phyloP scores from a whole-genome alignment of 768 basidiomycete species.

The Ramaria sp. region DNA sequence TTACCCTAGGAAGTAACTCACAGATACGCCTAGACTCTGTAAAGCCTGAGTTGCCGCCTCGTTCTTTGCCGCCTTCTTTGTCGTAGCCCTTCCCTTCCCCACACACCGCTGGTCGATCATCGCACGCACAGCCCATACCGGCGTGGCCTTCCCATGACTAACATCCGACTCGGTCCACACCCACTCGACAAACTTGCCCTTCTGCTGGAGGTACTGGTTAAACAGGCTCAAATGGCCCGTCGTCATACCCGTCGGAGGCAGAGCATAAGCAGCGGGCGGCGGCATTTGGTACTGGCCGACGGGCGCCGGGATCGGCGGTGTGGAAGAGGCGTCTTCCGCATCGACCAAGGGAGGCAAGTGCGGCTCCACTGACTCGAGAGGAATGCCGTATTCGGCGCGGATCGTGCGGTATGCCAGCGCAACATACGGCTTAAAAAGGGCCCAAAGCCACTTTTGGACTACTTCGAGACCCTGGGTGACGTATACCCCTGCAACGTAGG shows the following conservation, averaged over 20 bases:
- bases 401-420: constrained; percentile 50
- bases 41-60: constrained; percentile 74
- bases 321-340: background rate
- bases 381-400: constrained; percentile 55
- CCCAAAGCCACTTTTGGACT: constrained; percentile 47
- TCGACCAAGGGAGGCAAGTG: constrained; percentile 22
- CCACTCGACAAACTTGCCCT: constrained; percentile 55
- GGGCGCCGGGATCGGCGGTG: too few species aligned
- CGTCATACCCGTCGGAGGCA: constrained; percentile 16
- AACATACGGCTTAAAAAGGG: constrained; percentile 55
- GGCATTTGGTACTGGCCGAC: constrained; percentile 7
- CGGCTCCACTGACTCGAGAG: background rate
- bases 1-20: constrained; percentile 26
- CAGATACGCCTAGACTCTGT: constrained; percentile 42
- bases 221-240: constrained; percentile 68
- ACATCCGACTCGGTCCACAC: constrained; percentile 39
- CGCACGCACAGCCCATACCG: constrained; percentile 62
- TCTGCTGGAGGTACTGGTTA: constrained; percentile 64
- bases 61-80: constrained; percentile 71
- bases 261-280: constrained; percentile 17
- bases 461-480: constrained; percentile 52
- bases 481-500: constrained; percentile 73
- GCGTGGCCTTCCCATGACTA: constrained; percentile 50
- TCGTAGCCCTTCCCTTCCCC: constrained; percentile 56
- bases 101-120: constrained; percentile 47